phyloP scores from a whole-genome alignment of 2,329 filamentous ascomycete genomes.

The Pestalotiopsis sp. region DNA sequence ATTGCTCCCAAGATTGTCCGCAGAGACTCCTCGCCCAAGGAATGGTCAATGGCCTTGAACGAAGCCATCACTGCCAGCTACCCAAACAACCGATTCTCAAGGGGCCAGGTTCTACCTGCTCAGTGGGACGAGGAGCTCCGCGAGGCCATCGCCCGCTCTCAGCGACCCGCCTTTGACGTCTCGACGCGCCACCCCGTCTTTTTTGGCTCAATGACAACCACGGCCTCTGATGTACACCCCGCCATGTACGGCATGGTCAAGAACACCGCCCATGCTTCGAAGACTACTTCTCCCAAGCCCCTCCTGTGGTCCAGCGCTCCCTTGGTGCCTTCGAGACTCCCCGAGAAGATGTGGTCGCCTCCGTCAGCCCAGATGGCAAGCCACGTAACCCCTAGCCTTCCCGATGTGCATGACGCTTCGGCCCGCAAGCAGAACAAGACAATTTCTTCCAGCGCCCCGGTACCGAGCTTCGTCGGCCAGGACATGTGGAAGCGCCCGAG shows the following conservation, averaged over 20 bases:
- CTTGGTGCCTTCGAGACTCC: background rate
- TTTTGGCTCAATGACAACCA: slow-evolving; percentile 29
- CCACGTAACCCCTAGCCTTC: background rate
- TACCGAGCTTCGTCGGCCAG: slow-evolving; percentile 20
- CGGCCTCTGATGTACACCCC: slow-evolving; percentile 26
- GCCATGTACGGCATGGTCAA: slow-evolving; percentile 19
- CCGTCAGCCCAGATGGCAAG: background rate
- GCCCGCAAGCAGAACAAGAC: slow-evolving; percentile 10
- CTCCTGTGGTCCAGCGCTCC: slow-evolving; percentile 20
- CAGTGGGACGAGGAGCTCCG: slow-evolving; percentile 26
- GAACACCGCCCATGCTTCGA: background rate
- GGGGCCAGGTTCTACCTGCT: slow-evolving; percentile 21
- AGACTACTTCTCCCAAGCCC: background rate
- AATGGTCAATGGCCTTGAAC: slow-evolving; percentile 41
- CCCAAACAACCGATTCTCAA: slow-evolving; percentile 23
- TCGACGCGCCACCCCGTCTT: slow-evolving; percentile 34
- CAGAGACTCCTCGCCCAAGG: slow-evolving; percentile 23
- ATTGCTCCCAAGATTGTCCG: slow-evolving; percentile 20
- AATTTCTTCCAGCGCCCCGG: slow-evolving; percentile 10
- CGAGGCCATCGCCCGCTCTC: slow-evolving; percentile 24
- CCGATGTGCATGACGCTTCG: background rate
- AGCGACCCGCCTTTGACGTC: slow-evolving; percentile 25
- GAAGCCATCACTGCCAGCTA: slow-evolving; percentile 36
- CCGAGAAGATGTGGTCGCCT: slow-evolving; percentile 18
- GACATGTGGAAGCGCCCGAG: slow-evolving; percentile 23